Base-by-base conservation (phyloP, 768 basidiomycete genomes). In the Russula abietina region DNA sequence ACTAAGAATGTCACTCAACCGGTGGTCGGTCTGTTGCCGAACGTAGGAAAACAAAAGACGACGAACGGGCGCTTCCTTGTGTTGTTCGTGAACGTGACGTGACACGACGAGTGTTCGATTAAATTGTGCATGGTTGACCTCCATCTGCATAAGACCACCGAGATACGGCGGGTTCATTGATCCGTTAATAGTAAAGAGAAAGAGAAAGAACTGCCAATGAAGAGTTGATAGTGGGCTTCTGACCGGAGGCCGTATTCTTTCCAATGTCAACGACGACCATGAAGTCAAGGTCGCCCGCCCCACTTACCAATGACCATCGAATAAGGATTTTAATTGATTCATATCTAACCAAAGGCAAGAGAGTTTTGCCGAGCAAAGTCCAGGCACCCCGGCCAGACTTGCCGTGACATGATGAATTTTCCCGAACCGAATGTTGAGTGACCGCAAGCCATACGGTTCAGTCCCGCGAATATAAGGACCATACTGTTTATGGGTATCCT, bases 1-100 rank as follows among this genome's bases (percentile, higher is more conserved):
- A 8, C 43, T 33, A 3, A 33, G 33, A 33, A 33, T 33, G 11
- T 11, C 33, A 11, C 33, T 33, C 33, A 33, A 0, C 87, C 87
- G 88, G 70, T 88, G 86, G 0, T 86, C 87, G 24, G 84, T 79
- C 84, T 85, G 87, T 68, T 83, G 4, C 85, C 77, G 73, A 87
- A 87, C 0, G 87, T 41, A 39, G 3, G 2, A 9, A 10, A 0
- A 11, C n/a, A 33, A 67, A 80, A 80, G 66, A 88, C 88, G 61
- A 88, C 64, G 74, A 88, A 91, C 1, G 88, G 89, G 7, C 88
- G 79, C 70, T 82, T n/a, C n/a, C n/a, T n/a, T n/a, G n/a, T n/a
- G n/a, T n/a, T n/a, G n/a, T n/a, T n/a, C n/a, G n/a, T n/a, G n/a
- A n/a, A n/a, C n/a, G n/a, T n/a, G n/a, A n/a, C n/a, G 81, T 66